phyloP scores from a whole-genome alignment of 352 stramenopile genomes.

The Phytophthora meadii region DNA sequence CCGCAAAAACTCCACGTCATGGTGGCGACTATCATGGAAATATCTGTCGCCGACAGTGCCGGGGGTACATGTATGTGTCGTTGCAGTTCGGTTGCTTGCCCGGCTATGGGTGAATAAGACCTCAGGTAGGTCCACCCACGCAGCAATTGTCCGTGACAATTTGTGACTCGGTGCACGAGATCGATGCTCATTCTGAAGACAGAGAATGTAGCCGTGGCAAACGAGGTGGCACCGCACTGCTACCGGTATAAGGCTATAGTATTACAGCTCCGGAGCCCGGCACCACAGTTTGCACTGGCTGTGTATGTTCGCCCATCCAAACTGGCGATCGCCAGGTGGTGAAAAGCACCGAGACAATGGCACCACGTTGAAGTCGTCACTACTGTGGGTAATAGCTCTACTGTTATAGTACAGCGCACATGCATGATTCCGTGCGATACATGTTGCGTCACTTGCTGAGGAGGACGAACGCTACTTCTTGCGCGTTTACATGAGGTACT shows the following conservation, averaged over 20 bases:
- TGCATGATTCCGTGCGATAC: too few relatives aligned
- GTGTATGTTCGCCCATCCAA: constrained; percentile 15
- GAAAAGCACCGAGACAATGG: constrained; percentile 3
- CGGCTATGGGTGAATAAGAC: constrained; percentile 13
- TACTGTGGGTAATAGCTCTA: too few relatives aligned
- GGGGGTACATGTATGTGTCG: neutral
- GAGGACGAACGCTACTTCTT: too few relatives aligned
- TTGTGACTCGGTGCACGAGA: neutral
- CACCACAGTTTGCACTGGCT: constrained; percentile 18
- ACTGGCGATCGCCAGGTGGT: constrained; percentile 12
- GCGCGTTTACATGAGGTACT: too few relatives aligned
- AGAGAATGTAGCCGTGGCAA: neutral
- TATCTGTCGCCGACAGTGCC: too few relatives aligned
- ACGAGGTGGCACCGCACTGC: constrained; percentile 15
- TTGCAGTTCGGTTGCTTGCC: constrained; percentile 9
- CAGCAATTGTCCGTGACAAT: too few relatives aligned
- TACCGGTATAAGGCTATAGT: neutral
- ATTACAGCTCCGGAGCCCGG: neutral
- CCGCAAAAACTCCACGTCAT: too few relatives aligned
- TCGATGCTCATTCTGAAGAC: neutral
- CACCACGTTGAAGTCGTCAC: constrained; percentile 23
- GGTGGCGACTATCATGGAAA: too few relatives aligned
- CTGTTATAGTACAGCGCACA: too few relatives aligned
- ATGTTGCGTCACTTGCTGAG: constrained; percentile 7
- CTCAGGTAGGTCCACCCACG: constrained; percentile 11